These are phyloP conservation scores for Priceomyces castillae DNA, from an alignment of 805 yeast genomes.

Conservation along the genomic window DNA sequence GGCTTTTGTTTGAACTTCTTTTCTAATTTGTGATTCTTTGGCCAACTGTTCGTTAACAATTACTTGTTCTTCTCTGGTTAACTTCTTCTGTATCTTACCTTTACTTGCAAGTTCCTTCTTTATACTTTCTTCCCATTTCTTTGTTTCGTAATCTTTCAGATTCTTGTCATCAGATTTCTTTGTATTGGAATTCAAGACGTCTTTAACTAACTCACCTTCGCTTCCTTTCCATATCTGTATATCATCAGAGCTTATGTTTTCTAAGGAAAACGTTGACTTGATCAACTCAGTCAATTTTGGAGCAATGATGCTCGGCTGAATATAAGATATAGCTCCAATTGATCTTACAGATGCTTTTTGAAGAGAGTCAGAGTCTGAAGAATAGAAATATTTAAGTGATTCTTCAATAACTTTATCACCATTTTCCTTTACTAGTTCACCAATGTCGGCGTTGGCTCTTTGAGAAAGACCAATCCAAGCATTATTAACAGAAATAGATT, in stretches of 20 bases:
- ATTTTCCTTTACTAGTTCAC: constrained; percentile 41
- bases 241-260: constrained; percentile 46
- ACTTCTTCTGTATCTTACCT: constrained; percentile 48
- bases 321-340: constrained; percentile 51
- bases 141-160: constrained; percentile 78
- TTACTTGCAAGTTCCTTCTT: constrained; percentile 70
- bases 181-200: constrained; percentile 46
- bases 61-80: constrained; percentile 73
- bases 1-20: constrained; percentile 37
- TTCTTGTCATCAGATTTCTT: constrained; percentile 60
- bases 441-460: constrained; percentile 60
- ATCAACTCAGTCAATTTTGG: constrained; percentile 45
- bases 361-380: constrained; percentile 35
- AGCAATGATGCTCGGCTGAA: constrained; percentile 55
- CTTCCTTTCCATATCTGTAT: constrained; percentile 63
- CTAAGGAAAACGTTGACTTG: constrained; percentile 16
- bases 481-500: constrained; percentile 31
- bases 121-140: constrained; percentile 85
- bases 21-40: constrained; percentile 59
- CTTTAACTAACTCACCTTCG: constrained; percentile 68
- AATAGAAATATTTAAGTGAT: constrained; percentile 18
- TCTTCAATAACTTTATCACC: constrained; percentile 19
- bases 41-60: constrained; percentile 60
- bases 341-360: constrained; percentile 52
- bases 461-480: constrained; percentile 81